Percentiles rank a stretch among this genome's conserved stretches.
These are phyloP conservation scores for Nitzschia palea DNA, from an alignment of 108 stramenopile species.

Conservation along the genomic window DNA sequence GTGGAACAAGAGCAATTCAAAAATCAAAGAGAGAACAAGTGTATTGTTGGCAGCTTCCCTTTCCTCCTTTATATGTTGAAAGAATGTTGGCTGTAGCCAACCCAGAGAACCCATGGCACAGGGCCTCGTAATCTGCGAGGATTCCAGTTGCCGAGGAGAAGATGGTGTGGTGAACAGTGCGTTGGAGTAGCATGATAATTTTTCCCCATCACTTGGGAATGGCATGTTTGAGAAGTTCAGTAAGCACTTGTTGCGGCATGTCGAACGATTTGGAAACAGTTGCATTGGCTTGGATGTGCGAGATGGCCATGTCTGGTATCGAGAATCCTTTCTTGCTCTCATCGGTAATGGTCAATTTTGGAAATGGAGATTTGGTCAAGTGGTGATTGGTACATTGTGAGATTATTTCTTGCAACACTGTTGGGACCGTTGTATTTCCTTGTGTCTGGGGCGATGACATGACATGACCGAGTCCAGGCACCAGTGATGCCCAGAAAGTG, in stretches of 20 bases:
- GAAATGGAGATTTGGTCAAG: neutral
- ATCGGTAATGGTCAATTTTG: constrained; percentile 3
- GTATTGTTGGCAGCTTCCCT: too few relatives aligned
- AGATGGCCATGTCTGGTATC: constrained; percentile 30
- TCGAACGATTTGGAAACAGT: constrained; percentile 28
- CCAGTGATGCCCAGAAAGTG: constrained; percentile 53
- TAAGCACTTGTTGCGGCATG: constrained; percentile 1
- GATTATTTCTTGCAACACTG: too few relatives aligned
- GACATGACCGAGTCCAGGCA: constrained; percentile 45
- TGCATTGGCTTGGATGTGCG: constrained; percentile 34
- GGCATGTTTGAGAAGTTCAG: constrained; percentile 15
- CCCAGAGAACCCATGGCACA: too few relatives aligned
- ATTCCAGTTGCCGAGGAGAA: too few relatives aligned
- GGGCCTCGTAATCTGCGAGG: too few relatives aligned
- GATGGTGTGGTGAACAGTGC: too few relatives aligned
- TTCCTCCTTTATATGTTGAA: too few relatives aligned
- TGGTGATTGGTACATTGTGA: neutral
- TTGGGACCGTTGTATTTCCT: too few relatives aligned
- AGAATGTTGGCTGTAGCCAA: too few relatives aligned
- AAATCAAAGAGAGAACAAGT: too few relatives aligned
- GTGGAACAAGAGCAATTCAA: too few relatives aligned
- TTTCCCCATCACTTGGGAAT: neutral
- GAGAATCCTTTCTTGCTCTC: constrained; percentile 26
- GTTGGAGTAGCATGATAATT: too few relatives aligned
- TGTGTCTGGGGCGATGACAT: neutral